Percentiles rank a stretch among this genome's conserved stretches.
These are phyloP conservation scores for Atalantia buxifolia DNA, from an alignment of 345 rosid species.

Conservation along the genomic window DNA sequence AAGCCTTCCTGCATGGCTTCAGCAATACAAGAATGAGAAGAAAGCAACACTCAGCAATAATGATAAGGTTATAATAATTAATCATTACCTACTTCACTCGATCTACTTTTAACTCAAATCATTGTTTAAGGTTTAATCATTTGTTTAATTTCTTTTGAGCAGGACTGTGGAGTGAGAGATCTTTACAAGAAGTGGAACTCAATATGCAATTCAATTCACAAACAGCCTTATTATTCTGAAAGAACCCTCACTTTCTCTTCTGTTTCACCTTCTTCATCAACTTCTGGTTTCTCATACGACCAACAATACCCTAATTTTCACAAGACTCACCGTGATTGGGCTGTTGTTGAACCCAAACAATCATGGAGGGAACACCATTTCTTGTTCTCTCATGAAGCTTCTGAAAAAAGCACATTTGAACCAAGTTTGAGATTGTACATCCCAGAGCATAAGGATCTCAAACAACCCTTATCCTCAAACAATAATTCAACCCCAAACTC, in stretches of 20 bases:
- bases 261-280: constrained; percentile 54
- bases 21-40: constrained; percentile 58
- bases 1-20: constrained; percentile 86
- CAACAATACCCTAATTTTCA: constrained; percentile 37
- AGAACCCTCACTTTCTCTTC: constrained; percentile 58
- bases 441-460: constrained; percentile 38
- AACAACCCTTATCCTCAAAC: constrained; percentile 28
- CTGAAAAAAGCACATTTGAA: constrained; percentile 10
- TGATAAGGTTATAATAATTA: constrained; percentile 36
- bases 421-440: constrained; percentile 43
- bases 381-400: constrained; percentile 27
- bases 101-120: neutral
- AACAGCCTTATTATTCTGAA: constrained; percentile 34
- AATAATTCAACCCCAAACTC: constrained; percentile 62
- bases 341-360: constrained; percentile 43
- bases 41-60: constrained; percentile 22
- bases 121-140: neutral
- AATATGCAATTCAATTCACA: constrained; percentile 53
- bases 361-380: constrained; percentile 33
- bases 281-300: constrained; percentile 44
- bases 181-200: constrained; percentile 64
- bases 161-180: constrained; percentile 53
- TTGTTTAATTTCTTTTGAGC: neutral
- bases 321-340: constrained; percentile 41
- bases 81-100: neutral